These are phyloP conservation scores for Chaetomium globosum DNA, from an alignment of 2,329 filamentous ascomycete species.

Conservation along the genomic window DNA sequence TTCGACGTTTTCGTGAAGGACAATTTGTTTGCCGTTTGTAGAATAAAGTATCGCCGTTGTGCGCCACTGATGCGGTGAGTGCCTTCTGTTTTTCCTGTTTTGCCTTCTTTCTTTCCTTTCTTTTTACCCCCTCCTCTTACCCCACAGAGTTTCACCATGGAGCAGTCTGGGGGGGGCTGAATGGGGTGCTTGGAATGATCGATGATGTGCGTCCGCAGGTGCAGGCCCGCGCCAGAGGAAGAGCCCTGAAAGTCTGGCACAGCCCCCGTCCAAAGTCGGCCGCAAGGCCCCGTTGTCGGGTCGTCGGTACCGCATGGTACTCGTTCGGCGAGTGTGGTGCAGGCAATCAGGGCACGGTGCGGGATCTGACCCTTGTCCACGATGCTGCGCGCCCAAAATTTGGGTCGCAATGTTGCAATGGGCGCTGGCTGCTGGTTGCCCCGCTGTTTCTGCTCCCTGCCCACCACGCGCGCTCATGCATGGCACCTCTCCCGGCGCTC, in stretches of 20 bases:
- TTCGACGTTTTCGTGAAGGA: neutral
- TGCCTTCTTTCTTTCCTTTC: neutral
- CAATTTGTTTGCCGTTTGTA: neutral
- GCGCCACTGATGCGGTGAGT: constrained; percentile 4
- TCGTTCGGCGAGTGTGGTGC: constrained; percentile 10
- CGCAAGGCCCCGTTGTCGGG: constrained; percentile 21
- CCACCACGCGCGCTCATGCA: constrained; percentile 27
- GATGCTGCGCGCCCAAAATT: neutral
- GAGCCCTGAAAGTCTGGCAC: constrained; percentile 4
- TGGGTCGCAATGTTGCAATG: constrained; percentile 9
- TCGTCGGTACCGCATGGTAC: constrained; percentile 30
- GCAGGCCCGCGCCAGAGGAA: neutral
- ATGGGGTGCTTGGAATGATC: neutral
- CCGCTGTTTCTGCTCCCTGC: constrained; percentile 17
- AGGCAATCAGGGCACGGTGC: constrained; percentile 26
- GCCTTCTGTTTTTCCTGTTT: constrained; percentile 1
- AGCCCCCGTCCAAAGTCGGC: constrained; percentile 11
- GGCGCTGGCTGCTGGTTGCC: constrained; percentile 5
- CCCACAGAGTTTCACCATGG: neutral
- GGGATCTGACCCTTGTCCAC: constrained; percentile 21
- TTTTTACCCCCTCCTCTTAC: constrained; percentile 1
- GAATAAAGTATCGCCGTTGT: neutral
- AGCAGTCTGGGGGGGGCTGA: neutral
- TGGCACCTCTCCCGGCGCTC: constrained; percentile 8
- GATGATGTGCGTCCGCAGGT: constrained; percentile 3